Evolutionary conservation across 768 basidiomycete genomes (phyloP).

Genomic region (Leccinum subtestaceum): DNA sequence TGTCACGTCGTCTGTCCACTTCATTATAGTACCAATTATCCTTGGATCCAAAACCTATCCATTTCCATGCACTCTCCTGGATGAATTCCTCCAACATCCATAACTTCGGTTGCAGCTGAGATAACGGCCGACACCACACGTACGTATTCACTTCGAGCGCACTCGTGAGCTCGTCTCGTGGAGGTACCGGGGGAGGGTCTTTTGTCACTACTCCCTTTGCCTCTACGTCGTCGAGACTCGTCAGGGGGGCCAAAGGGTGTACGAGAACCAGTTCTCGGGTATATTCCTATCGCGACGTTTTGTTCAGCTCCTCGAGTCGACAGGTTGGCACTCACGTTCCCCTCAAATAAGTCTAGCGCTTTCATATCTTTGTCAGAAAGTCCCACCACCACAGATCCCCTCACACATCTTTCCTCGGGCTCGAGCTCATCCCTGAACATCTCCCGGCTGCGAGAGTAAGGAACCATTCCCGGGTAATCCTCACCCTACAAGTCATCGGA

Average conservation of each 20-base stretch:
- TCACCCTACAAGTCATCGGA: conserved; percentile 39
- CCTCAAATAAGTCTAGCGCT: conserved; percentile 82
- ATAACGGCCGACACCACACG: conserved; percentile 51
- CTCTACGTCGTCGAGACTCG: conserved; percentile 27
- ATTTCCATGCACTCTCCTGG: conserved; percentile 69
- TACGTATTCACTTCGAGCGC: conserved; percentile 66
- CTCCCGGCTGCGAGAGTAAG: conserved; percentile 45
- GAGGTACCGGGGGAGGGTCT: conserved; percentile 42
- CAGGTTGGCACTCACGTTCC: conserved; percentile 47
- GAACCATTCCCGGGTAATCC: conserved; percentile 85
- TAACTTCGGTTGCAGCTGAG: conserved; percentile 49
- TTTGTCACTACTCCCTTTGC: conserved; percentile 36
- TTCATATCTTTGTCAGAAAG: conserved; percentile 60
- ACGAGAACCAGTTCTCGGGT: conserved; percentile 50
- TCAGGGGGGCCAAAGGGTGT: conserved; percentile 49
- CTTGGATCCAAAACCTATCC: conserved; percentile 51
- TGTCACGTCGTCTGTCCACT: conserved; percentile 38
- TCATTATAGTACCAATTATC: conserved; percentile 45
- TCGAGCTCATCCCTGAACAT: conserved; percentile 52
- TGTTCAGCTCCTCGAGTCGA: background rate
- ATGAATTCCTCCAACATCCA: conserved; percentile 89
- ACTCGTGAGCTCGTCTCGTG: conserved; percentile 30
- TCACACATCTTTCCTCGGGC: conserved; percentile 64
- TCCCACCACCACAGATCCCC: conserved; percentile 77
- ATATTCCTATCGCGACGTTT: conserved; percentile 64